phyloP scores from a whole-genome alignment of 1,284 basidiomycete species.

The Moesziomyces antarcticus region DNA sequence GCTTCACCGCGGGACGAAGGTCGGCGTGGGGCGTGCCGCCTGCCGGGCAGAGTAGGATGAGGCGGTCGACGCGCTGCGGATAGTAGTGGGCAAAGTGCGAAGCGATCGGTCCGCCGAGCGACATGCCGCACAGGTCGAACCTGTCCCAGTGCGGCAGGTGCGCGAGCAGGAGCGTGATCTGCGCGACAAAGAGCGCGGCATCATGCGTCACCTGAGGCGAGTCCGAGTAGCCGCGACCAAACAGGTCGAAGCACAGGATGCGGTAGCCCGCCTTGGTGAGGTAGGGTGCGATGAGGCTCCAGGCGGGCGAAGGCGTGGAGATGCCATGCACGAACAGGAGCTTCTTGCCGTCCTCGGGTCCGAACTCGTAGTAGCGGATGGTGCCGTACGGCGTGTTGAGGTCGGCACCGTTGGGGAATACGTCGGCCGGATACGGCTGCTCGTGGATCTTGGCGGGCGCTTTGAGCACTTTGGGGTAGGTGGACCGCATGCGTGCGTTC shows the following conservation, averaged over 20 bases:
- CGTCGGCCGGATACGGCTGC: slow-evolving; percentile 37
- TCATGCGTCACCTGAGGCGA: slow-evolving; percentile 44
- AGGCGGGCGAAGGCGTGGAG: slow-evolving; percentile 43
- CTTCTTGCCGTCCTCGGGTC: slow-evolving; percentile 54
- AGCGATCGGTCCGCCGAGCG: slow-evolving; percentile 43
- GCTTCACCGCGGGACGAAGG: slow-evolving; percentile 25
- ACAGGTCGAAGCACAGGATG: slow-evolving; percentile 46
- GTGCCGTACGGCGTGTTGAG: slow-evolving; percentile 39
- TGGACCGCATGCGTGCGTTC: slow-evolving; percentile 27
- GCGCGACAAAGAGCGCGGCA: slow-evolving; percentile 38
- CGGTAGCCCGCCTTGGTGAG: slow-evolving; percentile 48
- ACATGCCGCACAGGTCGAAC: slow-evolving; percentile 50
- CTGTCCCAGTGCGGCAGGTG: slow-evolving; percentile 45
- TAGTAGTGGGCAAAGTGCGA: slow-evolving; percentile 48
- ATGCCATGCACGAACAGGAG: slow-evolving; percentile 64
- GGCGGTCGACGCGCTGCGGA: slow-evolving; percentile 33
- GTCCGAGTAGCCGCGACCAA: slow-evolving; percentile 48
- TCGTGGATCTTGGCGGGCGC: slow-evolving; percentile 37
- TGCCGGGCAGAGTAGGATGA: slow-evolving; percentile 44
- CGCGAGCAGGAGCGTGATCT: slow-evolving; percentile 42
- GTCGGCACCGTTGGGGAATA: slow-evolving; percentile 36
- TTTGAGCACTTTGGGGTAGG: slow-evolving; percentile 40
- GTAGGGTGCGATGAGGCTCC: slow-evolving; percentile 29
- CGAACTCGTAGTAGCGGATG: slow-evolving; percentile 54
- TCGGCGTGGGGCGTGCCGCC: slow-evolving; percentile 39